phyloP scores from a whole-genome alignment of 2,329 filamentous ascomycete species.

The Paraphoma sp. region DNA sequence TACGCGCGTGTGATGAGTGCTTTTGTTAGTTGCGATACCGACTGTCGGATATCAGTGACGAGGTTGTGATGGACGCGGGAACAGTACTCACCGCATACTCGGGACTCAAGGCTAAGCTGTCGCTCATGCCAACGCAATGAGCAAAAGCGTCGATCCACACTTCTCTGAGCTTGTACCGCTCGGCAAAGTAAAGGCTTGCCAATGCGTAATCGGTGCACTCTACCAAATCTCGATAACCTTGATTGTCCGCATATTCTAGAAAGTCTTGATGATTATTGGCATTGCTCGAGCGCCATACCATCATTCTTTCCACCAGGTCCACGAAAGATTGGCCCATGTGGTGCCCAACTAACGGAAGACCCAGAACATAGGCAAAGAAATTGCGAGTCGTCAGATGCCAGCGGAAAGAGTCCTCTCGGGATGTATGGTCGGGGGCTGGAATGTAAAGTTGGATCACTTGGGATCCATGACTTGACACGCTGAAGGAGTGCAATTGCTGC shows the following conservation, averaged over 20 bases:
- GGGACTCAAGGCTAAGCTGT: slow-evolving; percentile 61
- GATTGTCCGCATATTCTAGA: slow-evolving; percentile 69
- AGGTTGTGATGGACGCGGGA: not conserved
- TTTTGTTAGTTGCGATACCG: slow-evolving; percentile 60
- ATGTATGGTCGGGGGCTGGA: slow-evolving; percentile 64
- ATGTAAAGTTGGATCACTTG: slow-evolving; percentile 68
- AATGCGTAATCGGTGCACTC: slow-evolving; percentile 72
- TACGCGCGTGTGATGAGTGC: slow-evolving; percentile 69
- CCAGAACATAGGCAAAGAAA: slow-evolving; percentile 74
- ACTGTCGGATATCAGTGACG: slow-evolving; percentile 29
- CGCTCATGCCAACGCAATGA: slow-evolving; percentile 80
- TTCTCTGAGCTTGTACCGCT: slow-evolving; percentile 67
- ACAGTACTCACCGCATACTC: slow-evolving; percentile 66
- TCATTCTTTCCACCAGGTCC: slow-evolving; percentile 69
- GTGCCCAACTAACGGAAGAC: slow-evolving; percentile 70
- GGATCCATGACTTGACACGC: slow-evolving; percentile 43
- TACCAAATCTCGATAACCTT: slow-evolving; percentile 73
- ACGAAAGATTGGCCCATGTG: slow-evolving; percentile 70
- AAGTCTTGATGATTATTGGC: slow-evolving; percentile 68
- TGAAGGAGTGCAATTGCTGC: slow-evolving; percentile 41
- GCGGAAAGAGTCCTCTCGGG: slow-evolving; percentile 62
- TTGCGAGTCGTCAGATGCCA: slow-evolving; percentile 76
- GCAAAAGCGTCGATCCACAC: slow-evolving; percentile 76
- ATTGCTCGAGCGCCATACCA: slow-evolving; percentile 62
- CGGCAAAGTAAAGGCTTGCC: slow-evolving; percentile 71